Conservation (phyloP, 1,284 basidiomycete species). For the Moesziomyces parantarcticus region DNA sequence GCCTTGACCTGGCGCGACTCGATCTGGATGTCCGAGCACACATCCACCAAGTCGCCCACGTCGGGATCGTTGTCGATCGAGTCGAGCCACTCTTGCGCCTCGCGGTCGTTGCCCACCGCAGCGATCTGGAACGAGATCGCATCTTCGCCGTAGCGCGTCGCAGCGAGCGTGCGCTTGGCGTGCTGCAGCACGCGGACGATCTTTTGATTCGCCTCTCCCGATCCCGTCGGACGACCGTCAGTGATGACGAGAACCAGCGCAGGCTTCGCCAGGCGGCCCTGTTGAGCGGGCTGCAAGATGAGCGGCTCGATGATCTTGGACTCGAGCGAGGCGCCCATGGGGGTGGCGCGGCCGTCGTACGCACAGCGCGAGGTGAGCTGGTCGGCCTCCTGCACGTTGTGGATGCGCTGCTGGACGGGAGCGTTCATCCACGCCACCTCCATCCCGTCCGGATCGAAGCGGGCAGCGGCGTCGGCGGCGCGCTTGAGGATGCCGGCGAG, state of each 20-base stretch:
- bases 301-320: slow-evolving; percentile 46
- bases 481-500: slow-evolving; percentile 49
- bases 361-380: slow-evolving; percentile 36
- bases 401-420: slow-evolving; percentile 27
- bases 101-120: slow-evolving; percentile 57
- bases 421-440: slow-evolving; percentile 59
- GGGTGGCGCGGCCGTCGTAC: slow-evolving; percentile 50
- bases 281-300: slow-evolving; percentile 29
- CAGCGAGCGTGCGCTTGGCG: slow-evolving; percentile 36
- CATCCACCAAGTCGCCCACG: slow-evolving; percentile 59
- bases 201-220: slow-evolving; percentile 39
- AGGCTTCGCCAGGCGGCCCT: slow-evolving; percentile 44
- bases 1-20: slow-evolving; percentile 50
- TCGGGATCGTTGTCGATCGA: slow-evolving; percentile 54
- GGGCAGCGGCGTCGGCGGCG: slow-evolving; percentile 52
- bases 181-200: slow-evolving; percentile 49
- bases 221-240: slow-evolving; percentile 57
- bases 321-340: slow-evolving; percentile 52
- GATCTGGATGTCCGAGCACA: slow-evolving; percentile 52
- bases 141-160: slow-evolving; percentile 50
- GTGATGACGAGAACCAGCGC: slow-evolving; percentile 54
- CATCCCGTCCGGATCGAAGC: slow-evolving; percentile 59
- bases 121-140: slow-evolving; percentile 56
- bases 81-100: slow-evolving; percentile 62
- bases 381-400: slow-evolving; percentile 46